phyloP scores from a whole-genome alignment of 2,329 filamentous ascomycete genomes.

The Cordyceps pruinosa region DNA sequence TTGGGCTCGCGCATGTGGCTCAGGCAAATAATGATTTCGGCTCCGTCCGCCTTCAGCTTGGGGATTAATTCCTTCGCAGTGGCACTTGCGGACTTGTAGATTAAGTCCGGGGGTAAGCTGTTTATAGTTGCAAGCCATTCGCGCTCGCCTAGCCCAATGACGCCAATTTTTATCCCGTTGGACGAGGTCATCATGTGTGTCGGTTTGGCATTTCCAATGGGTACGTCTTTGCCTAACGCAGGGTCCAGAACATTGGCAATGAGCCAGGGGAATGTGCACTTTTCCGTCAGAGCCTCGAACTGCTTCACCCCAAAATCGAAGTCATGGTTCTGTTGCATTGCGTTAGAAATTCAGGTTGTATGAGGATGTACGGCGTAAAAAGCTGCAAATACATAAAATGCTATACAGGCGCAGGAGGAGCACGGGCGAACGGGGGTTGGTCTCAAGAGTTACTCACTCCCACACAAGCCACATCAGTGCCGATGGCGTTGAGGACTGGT shows the following conservation, averaged over 20 bases:
- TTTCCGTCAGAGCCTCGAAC: constrained; percentile 62
- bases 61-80: constrained; percentile 73
- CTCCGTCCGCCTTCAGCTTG: constrained; percentile 64
- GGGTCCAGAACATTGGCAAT: constrained; percentile 84
- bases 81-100: constrained; percentile 71
- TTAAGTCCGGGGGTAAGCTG: constrained; percentile 69
- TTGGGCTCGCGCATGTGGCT: constrained; percentile 86
- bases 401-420: no score
- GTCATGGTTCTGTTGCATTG: constrained; percentile 66
- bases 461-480: constrained; percentile 73
- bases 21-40: constrained; percentile 74
- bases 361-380: no score
- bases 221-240: constrained; percentile 64
- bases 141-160: constrained; percentile 78
- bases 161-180: constrained; percentile 77
- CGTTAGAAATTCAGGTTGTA: neutral
- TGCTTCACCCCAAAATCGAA: constrained; percentile 85
- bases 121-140: constrained; percentile 92
- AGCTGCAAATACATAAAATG: no score
- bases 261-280: constrained; percentile 84
- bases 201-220: constrained; percentile 68
- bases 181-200: constrained; percentile 72
- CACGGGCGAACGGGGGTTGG: neutral
- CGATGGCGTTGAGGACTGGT: constrained; percentile 69
- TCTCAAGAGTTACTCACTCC: constrained; percentile 49